Evolutionary conservation across 176 grass and related monocot genomes (phyloP), one percentile per base, ranked within the genome.

Genomic region (Bothriochloa decipiens): DNA sequence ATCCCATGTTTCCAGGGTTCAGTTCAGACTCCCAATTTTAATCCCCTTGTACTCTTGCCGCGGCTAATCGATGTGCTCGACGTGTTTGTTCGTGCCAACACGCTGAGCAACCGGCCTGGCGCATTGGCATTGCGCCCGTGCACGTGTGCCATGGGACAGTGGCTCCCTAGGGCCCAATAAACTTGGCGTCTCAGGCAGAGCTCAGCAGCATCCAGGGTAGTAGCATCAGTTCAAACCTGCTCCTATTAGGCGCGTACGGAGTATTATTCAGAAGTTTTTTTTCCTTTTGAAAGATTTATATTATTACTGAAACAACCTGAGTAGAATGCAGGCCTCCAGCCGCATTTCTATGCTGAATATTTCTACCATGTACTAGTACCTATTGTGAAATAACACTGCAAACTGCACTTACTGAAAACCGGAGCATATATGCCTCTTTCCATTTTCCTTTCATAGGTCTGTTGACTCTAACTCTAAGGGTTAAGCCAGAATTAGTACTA

Each of bases 1-100:
- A 92, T 87, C 87, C 89, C 90, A 92, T 83, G 85, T 92, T 92
- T 90, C 88, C 93, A 83, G 91, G 84, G 82, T 94, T 61, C 73
- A 75, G 82, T 94, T 61, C 73, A 75, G 77, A 84, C 79, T 84
- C 72, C 89, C 77, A 87, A 83, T 83, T 94, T 94, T 94, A 87
- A 89, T 78, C 67, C 88, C 72, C 55, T 2, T 73, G 83, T 82
- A 82, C 78, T 72, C 36, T 43, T 66, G 27, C 57, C 28, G 67
- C 67, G 88, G 84, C 74, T 86, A 62, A 86, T 86, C 84, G 79
- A 90, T 82, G 83, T 70, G 65, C 58, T 60, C n/a, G 32, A 16
- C 57, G 83, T 89, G 88, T 78, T 89, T 82, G 83, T 89, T 78
- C 88, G 88, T 77, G 78, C 74, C 57, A n/a, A 72, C 78, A 87